phyloP scores from a whole-genome alignment of 345 rosid species.

The Dovyalis caffra region DNA sequence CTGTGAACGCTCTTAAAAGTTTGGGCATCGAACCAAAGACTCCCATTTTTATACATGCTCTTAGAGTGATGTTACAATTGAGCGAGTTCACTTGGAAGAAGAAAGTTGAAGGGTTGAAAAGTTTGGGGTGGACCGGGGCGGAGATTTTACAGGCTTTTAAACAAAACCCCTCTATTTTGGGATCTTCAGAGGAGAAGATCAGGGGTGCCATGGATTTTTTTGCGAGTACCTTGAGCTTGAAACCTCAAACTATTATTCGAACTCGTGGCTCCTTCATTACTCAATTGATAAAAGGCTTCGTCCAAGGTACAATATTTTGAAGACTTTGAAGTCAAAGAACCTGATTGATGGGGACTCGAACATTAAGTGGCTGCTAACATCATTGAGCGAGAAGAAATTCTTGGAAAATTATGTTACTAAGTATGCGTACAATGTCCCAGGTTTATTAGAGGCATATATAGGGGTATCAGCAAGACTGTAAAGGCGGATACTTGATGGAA shows the following conservation, averaged over 20 bases:
- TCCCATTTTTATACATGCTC: slow-evolving; percentile 17
- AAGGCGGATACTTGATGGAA: too few relatives aligned
- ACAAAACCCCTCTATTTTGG: slow-evolving; percentile 2
- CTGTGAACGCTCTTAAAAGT: slow-evolving; percentile 10
- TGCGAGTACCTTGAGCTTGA: slow-evolving; percentile 11
- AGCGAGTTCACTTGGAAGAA: slow-evolving; percentile 14
- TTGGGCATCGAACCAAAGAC: slow-evolving; percentile 19
- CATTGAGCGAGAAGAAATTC: slow-evolving; percentile 18
- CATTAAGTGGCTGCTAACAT: background rate
- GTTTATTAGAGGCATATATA: slow-evolving; percentile 22
- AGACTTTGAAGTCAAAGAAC: slow-evolving; percentile 23
- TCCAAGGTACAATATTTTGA: slow-evolving; percentile 21
- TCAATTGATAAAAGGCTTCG: slow-evolving; percentile 22
- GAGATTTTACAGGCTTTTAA: slow-evolving; percentile 20
- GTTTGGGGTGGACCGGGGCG: slow-evolving; percentile 32
- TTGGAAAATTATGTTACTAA: slow-evolving; percentile 12
- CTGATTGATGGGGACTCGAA: slow-evolving; percentile 7
- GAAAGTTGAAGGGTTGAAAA: slow-evolving; percentile 26
- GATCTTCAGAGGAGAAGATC: slow-evolving; percentile 19
- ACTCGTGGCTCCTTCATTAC: slow-evolving; percentile 17
- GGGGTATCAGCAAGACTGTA: too few relatives aligned
- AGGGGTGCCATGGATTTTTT: slow-evolving; percentile 17
- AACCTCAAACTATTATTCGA: background rate
- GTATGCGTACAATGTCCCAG: slow-evolving; percentile 12
- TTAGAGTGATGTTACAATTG: slow-evolving; percentile 8